Conservation (phyloP, 805 yeast genomes). For the Starmerella potacharoeniae region DNA sequence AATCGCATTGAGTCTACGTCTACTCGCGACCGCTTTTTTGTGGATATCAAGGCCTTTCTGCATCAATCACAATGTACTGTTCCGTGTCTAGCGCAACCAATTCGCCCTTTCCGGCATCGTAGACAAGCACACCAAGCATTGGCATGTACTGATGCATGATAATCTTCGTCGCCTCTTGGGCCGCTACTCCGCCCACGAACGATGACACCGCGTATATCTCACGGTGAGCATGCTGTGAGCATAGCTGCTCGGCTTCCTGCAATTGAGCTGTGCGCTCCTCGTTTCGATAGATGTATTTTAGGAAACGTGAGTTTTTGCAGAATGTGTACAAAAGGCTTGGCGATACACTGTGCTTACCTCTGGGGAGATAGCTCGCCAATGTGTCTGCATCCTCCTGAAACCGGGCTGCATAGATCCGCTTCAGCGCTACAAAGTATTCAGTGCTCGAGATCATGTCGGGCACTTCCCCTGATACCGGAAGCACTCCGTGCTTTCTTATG, state of each 20-base stretch:
- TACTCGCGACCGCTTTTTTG: neutral
- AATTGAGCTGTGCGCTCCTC: neutral
- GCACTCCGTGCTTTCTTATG: constrained; percentile 27
- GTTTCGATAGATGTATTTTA: constrained; percentile 1
- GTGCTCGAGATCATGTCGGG: constrained; percentile 89
- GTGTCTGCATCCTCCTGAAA: constrained; percentile 38
- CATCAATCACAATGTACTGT: neutral
- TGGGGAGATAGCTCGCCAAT: constrained; percentile 30
- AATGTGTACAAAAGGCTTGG: constrained; percentile 37
- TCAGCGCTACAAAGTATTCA: constrained; percentile 45
- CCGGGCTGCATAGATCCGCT: constrained; percentile 45
- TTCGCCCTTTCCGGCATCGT: constrained; percentile 46
- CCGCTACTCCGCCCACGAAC: constrained; percentile 71
- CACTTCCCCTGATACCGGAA: constrained; percentile 53
- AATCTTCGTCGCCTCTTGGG: constrained; percentile 71
- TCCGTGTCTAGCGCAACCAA: neutral
- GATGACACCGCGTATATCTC: constrained; percentile 52
- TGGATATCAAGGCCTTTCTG: constrained; percentile 12
- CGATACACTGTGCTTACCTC: constrained; percentile 27
- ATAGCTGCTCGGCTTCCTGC: neutral
- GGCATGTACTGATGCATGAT: constrained; percentile 75
- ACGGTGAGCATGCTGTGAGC: neutral
- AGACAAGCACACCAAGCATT: constrained; percentile 54
- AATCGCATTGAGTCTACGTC: too few relatives aligned
- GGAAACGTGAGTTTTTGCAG: constrained; percentile 43